Base-by-base conservation (phyloP, 768 basidiomycete genomes). In the Hygrocybe coccinea region DNA sequence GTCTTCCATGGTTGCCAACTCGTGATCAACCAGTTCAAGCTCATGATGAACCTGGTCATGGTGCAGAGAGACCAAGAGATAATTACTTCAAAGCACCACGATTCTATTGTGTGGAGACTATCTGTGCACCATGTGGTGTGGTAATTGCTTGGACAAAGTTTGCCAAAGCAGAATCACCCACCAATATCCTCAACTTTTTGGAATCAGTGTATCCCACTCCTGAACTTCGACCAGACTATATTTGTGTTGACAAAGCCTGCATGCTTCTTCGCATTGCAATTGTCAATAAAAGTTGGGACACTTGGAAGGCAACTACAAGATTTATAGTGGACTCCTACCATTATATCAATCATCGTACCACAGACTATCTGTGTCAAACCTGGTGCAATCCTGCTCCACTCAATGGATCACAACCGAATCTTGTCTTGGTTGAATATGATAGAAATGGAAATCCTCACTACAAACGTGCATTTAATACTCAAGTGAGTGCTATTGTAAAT, bases 321-420 rank as follows among this genome's bases (percentile, higher is more conserved):
- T 64, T 65, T 41, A 65, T 64, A 59, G 63, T 67, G 1, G 63
- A 67, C 59, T 44, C 62, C n/a, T 66, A 62, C 35, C 63, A 63
- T 53, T 64, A 65, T 19, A 41, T 29, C 29, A 29, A 29, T 29
- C 29, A 29, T 29, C 29, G 8, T 29, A 29, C 29, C 4, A 4
- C 29, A 41, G 39, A 41, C 39, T 41, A 41, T 19, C 14, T 41
- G 39, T 41, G 39, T 41, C 39, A 10, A 14, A 41, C 15, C 3
- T 41, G 39, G 39, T 41, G 39, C 39, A 41, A 41, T 58, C 67
- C 70, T 24, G 63, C 62, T 34, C 66, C 70, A 14, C 19, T 50
- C 19, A 60, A 70, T 69, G 68, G 68, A 2, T 59, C 59, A 46
- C 60, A 63, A 17, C 67, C 70, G 21, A 69, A 72, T 59, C 54